Evolutionary conservation across 352 stramenopile species (phyloP).

Genomic region (Phytophthora cactorum): DNA sequence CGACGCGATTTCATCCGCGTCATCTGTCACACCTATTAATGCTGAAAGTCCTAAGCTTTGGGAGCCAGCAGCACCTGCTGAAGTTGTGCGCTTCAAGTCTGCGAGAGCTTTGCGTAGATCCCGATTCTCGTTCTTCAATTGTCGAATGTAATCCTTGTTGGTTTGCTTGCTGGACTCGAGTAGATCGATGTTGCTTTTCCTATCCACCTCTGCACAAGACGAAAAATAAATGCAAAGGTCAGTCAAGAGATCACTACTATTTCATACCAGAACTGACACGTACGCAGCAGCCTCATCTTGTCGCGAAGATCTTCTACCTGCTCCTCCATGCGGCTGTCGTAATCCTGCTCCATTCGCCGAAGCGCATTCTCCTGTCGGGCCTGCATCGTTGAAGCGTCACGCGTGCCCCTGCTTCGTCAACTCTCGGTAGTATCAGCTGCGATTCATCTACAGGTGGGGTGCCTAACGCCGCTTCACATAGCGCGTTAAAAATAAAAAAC

Average conservation of each 20-base stretch:
- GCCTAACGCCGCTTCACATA: constrained; percentile 20
- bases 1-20: constrained; percentile 58
- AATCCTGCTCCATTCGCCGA: constrained; percentile 82
- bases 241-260: neutral
- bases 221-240: constrained; percentile 2
- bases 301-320: constrained; percentile 84
- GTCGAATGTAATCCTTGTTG: constrained; percentile 90
- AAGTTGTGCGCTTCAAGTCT: constrained; percentile 68
- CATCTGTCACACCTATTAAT: constrained; percentile 36
- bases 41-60: constrained; percentile 18
- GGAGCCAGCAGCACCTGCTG: constrained; percentile 14
- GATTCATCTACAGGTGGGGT: constrained; percentile 23
- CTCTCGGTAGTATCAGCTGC: constrained; percentile 8
- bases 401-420: constrained; percentile 1
- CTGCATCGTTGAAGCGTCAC: constrained; percentile 17
- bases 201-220: constrained; percentile 73
- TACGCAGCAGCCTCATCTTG: constrained; percentile 87
- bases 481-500: constrained; percentile 34
- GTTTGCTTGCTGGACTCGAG: constrained; percentile 89
- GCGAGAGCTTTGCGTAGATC: constrained; percentile 87
- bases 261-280: constrained; percentile 18
- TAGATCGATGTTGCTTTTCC: constrained; percentile 85
- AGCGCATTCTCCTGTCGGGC: constrained; percentile 73
- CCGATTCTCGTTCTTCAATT: constrained; percentile 90
- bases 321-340: constrained; percentile 84